Evolutionary conservation across 2,329 filamentous ascomycete genomes (phyloP).

Genomic region (Magnaporthiopsis poae): DNA sequence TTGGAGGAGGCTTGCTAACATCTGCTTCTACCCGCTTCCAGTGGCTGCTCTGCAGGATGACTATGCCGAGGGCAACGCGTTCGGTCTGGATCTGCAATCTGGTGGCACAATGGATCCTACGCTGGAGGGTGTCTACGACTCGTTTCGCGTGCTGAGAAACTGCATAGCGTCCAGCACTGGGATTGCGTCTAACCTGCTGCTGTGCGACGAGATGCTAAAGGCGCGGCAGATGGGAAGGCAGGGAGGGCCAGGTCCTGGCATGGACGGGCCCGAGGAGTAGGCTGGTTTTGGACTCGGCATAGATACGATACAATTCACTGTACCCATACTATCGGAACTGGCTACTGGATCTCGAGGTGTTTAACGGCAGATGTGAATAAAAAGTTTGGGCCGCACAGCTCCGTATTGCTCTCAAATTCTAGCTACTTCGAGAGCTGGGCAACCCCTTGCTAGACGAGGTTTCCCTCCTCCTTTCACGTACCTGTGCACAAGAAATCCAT

Average conservation of each 20-base stretch:
- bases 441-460: not conserved
- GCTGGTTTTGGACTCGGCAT: constrained; percentile 8
- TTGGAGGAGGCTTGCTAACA: constrained; percentile 5
- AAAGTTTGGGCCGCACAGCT: constrained; percentile 8
- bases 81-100: constrained; percentile 75
- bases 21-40: constrained; percentile 25
- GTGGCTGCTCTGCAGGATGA: constrained; percentile 84
- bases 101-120: constrained; percentile 93
- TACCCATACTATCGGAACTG: constrained; percentile 20
- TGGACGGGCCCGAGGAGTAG: constrained; percentile 50
- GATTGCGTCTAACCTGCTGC: constrained; percentile 86
- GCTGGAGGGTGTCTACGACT: constrained; percentile 87
- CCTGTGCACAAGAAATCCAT: not conserved
- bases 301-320: constrained; percentile 23
- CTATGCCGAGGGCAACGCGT: constrained; percentile 69
- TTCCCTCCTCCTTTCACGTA: not conserved
- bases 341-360: constrained; percentile 21
- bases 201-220: constrained; percentile 96
- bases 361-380: constrained; percentile 24
- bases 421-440: no score
- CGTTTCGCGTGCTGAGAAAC: constrained; percentile 88
- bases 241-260: constrained; percentile 52
- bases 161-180: constrained; percentile 86
- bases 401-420: no score
- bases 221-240: constrained; percentile 82